phyloP scores from a whole-genome alignment of 2,329 filamentous ascomycete genomes.

The Phyllosticta citrichinensis region DNA sequence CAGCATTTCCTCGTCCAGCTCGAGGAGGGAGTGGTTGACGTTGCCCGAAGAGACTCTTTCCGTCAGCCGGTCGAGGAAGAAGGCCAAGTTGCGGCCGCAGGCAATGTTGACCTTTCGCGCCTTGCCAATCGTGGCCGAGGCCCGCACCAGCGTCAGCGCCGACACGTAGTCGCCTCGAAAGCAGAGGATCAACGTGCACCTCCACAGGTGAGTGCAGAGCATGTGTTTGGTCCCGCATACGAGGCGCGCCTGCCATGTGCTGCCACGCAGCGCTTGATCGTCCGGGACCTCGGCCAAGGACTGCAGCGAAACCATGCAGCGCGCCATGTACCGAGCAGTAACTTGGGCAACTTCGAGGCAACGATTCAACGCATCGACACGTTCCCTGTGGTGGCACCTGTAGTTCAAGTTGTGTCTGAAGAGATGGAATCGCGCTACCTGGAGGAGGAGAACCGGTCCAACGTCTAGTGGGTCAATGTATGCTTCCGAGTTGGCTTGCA shows the following conservation, averaged over 20 bases:
- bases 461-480: slow-evolving; percentile 65
- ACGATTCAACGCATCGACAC: slow-evolving; percentile 63
- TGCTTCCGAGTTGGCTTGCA: slow-evolving; percentile 55
- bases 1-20: slow-evolving; percentile 76
- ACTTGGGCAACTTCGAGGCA: slow-evolving; percentile 68
- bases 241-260: slow-evolving; percentile 46
- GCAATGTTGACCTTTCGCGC: slow-evolving; percentile 61
- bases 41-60: slow-evolving; percentile 41
- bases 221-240: slow-evolving; percentile 62
- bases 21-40: slow-evolving; percentile 31
- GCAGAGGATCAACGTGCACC: slow-evolving; percentile 70
- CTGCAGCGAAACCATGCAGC: slow-evolving; percentile 44
- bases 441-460: slow-evolving; percentile 65
- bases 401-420: slow-evolving; percentile 83
- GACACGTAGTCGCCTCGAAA: slow-evolving; percentile 63
- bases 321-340: slow-evolving; percentile 64
- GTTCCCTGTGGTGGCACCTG: slow-evolving; percentile 53
- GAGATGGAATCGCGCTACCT: slow-evolving; percentile 74
- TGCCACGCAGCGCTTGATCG: slow-evolving; percentile 14
- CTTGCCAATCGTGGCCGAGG: slow-evolving; percentile 60
- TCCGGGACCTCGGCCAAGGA: slow-evolving; percentile 11
- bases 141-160: slow-evolving; percentile 63
- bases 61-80: slow-evolving; percentile 63
- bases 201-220: slow-evolving; percentile 76
- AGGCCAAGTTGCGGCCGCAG: slow-evolving; percentile 71